Evolutionary conservation across 2,329 filamentous ascomycete species (phyloP).

Genomic region (Colletotrichum camelliae): DNA sequence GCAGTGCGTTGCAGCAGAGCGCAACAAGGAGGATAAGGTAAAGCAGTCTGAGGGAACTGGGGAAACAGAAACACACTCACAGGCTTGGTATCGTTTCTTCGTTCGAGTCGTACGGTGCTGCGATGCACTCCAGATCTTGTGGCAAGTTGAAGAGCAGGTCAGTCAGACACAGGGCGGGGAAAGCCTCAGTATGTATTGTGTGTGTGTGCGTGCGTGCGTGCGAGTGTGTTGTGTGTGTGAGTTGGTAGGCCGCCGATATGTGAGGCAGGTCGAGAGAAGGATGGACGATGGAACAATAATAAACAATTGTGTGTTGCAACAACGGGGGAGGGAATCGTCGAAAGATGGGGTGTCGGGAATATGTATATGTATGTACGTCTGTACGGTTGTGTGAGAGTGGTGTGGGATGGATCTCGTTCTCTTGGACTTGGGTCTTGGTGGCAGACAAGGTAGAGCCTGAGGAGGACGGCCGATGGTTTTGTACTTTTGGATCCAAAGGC

Average conservation of each 20-base stretch:
- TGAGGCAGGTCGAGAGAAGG: neutral
- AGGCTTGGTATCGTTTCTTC: slow-evolving; percentile 7
- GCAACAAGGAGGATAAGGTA: neutral
- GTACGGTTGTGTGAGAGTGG: slow-evolving; percentile 14
- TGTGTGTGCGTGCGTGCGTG: neutral
- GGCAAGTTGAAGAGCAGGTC: slow-evolving; percentile 11
- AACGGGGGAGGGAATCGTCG: slow-evolving; percentile 6
- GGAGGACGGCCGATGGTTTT: slow-evolving; percentile 12
- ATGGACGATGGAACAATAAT: slow-evolving; percentile 23
- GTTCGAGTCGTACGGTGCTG: slow-evolving; percentile 15
- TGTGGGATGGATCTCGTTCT: slow-evolving; percentile 17
- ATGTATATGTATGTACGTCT: slow-evolving; percentile 21
- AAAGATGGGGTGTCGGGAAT: slow-evolving; percentile 19
- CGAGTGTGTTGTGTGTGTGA: neutral
- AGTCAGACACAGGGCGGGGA: slow-evolving; percentile 16
- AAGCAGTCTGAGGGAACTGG: neutral
- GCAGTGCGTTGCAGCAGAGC: slow-evolving; percentile 14
- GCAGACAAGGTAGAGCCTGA: slow-evolving; percentile 17
- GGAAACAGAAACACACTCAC: slow-evolving; percentile 14
- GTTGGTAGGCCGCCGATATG: neutral
- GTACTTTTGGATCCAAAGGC: slow-evolving; percentile 19
- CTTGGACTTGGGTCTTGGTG: neutral
- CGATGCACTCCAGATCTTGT: slow-evolving; percentile 24
- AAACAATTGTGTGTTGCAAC: slow-evolving; percentile 24
- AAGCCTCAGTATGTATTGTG: slow-evolving; percentile 11